Conservation (phyloP, 2,329 filamentous ascomycete genomes). For the Thielaviopsis musarum region DNA sequence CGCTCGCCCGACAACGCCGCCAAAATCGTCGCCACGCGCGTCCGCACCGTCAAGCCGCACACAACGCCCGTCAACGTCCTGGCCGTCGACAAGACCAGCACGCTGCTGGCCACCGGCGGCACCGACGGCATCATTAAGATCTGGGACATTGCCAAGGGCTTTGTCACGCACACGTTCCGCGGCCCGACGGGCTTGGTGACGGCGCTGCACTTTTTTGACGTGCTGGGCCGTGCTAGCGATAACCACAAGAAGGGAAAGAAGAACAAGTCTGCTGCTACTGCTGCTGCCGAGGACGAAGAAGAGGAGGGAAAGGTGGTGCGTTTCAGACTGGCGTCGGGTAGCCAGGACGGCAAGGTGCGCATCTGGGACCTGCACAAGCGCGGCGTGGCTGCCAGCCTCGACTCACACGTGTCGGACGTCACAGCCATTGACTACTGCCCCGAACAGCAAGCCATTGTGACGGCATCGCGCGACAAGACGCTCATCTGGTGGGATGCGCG, state of each 20-base stretch:
- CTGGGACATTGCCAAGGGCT: conserved; percentile 85
- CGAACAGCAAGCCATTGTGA: conserved; percentile 58
- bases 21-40: conserved; percentile 46
- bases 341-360: conserved; percentile 81
- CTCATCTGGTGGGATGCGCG: conserved; percentile 78
- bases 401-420: conserved; percentile 93
- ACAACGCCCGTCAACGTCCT: conserved; percentile 70
- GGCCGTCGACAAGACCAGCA: conserved; percentile 72
- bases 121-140: conserved; percentile 91
- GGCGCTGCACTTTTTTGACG: conserved; percentile 79
- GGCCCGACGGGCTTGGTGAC: conserved; percentile 85
- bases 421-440: conserved; percentile 68
- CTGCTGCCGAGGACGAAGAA: conserved; percentile 24
- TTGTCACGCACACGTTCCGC: conserved; percentile 86
- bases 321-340: conserved; percentile 76
- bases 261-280: conserved; percentile 20
- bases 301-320: conserved; percentile 27
- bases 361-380: conserved; percentile 86
- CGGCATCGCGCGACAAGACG: conserved; percentile 82
- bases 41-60: conserved; percentile 78
- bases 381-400: conserved; percentile 57
- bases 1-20: conserved; percentile 34
- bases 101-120: conserved; percentile 77
- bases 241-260: conserved; percentile 23
- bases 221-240: conserved; percentile 32